A percentile compares a stretch with the other conserved stretches of the same genome.
phyloP scores from a whole-genome alignment of 2,329 filamentous ascomycete genomes.

The Microcyclospora pomicola region DNA sequence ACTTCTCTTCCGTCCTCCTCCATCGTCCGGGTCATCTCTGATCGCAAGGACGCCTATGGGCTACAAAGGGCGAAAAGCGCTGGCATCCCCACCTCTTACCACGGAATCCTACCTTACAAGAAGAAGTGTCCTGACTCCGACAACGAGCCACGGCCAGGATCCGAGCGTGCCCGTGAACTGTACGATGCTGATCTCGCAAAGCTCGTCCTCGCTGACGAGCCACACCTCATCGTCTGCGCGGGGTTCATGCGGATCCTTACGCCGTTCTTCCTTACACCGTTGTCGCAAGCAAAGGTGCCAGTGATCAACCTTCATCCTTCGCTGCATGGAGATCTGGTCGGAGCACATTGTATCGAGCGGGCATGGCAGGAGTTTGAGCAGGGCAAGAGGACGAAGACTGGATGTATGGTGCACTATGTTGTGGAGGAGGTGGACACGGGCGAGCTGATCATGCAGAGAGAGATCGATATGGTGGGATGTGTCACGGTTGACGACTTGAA shows the following conservation, averaged over 20 bases:
- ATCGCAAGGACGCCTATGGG: conserved; percentile 50
- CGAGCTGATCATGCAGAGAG: conserved; percentile 53
- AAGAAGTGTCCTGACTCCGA: conserved; percentile 43
- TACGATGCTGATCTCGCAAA: conserved; percentile 66
- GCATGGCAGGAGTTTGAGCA: conserved; percentile 61
- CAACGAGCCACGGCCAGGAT: conserved; percentile 29
- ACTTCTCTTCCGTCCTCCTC: conserved; percentile 35
- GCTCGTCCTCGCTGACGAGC: conserved; percentile 49
- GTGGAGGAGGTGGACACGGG: conserved; percentile 64
- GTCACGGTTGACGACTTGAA: conserved; percentile 54
- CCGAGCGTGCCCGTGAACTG: conserved; percentile 40
- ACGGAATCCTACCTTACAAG: conserved; percentile 67
- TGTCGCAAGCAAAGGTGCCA: conserved; percentile 46
- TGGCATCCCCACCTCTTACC: conserved; percentile 60
- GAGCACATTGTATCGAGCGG: conserved; percentile 56
- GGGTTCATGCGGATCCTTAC: conserved; percentile 83
- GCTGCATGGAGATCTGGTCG: conserved; percentile 61
- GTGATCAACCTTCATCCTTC: conserved; percentile 78
- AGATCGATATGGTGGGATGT: conserved; percentile 48
- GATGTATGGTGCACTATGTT: conserved; percentile 84
- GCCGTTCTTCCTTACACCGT: conserved; percentile 52
- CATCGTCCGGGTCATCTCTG: conserved; percentile 52
- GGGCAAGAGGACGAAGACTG: conserved; percentile 53
- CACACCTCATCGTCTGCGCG: conserved; percentile 65
- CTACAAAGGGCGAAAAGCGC: conserved; percentile 46